Conservation (phyloP, 345 rosid genomes). For the Brassica incana region DNA sequence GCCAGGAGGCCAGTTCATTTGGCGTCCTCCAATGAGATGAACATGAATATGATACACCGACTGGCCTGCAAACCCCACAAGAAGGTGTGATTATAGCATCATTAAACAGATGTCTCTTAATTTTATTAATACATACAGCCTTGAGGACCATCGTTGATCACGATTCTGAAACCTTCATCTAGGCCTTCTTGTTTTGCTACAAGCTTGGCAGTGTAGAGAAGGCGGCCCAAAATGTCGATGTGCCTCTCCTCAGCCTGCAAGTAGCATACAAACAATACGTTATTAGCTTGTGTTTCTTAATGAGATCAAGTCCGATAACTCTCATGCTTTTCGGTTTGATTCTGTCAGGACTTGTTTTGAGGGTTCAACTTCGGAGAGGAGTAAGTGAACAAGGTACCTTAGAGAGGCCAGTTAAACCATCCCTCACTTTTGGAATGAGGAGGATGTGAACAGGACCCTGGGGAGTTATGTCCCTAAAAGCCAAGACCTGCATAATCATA, state of each 20-base stretch:
- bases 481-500: constrained; percentile 59
- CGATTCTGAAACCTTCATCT: constrained; percentile 83
- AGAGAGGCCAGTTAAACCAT: constrained; percentile 83
- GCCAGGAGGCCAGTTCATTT: constrained; percentile 99
- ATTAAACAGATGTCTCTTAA: neutral
- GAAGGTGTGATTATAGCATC: neutral
- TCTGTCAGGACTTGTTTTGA: neutral
- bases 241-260: constrained; percentile 94
- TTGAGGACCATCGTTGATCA: constrained; percentile 87
- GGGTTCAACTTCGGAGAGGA: constrained; percentile 1
- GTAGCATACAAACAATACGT: constrained; percentile 3
- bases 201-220: constrained; percentile 87
- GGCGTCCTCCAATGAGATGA: constrained; percentile 94
- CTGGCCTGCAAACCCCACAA: constrained; percentile 57
- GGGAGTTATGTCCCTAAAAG: constrained; percentile 83
- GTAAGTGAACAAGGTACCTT: constrained; percentile 52
- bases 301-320: neutral
- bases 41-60: constrained; percentile 95
- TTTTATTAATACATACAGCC: constrained; percentile 57
- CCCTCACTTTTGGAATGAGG: constrained; percentile 83
- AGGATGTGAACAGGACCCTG: constrained; percentile 86
- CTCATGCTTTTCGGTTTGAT: neutral
- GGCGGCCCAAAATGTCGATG: constrained; percentile 78
- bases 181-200: constrained; percentile 92
- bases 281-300: neutral